Conservation (phyloP, 208 protist species). For the Trypanosomatidae sp. region DNA sequence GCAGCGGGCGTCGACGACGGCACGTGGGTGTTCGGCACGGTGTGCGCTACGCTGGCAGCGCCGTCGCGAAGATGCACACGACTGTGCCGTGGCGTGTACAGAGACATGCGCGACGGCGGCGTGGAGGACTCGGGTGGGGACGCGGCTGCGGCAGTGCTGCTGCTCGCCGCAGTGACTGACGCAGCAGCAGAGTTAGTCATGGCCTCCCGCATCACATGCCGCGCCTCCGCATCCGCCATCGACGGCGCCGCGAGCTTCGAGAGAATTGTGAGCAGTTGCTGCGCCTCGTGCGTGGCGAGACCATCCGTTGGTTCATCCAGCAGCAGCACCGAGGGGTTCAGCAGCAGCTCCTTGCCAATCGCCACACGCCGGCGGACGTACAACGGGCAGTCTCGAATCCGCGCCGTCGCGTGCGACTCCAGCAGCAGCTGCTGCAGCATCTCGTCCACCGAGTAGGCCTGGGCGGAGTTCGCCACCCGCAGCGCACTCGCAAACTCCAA, state of each 20-base stretch:
- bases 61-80: background rate
- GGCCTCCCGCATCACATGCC: constrained; percentile 18
- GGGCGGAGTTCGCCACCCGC: constrained; percentile 36
- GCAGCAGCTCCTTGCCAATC: constrained; percentile 55
- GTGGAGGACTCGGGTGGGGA: background rate
- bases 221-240: constrained; percentile 29
- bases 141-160: background rate
- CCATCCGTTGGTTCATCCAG: constrained; percentile 49
- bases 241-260: constrained; percentile 37
- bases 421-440: constrained; percentile 47
- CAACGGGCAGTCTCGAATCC: constrained; percentile 37
- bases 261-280: constrained; percentile 51
- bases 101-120: background rate
- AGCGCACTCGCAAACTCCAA: constrained; percentile 50
- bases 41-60: background rate
- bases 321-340: constrained; percentile 54
- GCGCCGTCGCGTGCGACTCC: constrained; percentile 13
- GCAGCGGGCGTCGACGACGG: background rate
- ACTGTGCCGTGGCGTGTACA: constrained; percentile 26
- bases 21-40: background rate
- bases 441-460: constrained; percentile 40
- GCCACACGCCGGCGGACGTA: constrained; percentile 57
- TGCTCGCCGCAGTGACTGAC: background rate
- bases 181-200: constrained; percentile 11
- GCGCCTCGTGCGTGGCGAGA: constrained; percentile 61